A percentile compares a stretch with the other conserved stretches of the same genome.
Conservation (phyloP, 2,329 filamentous ascomycete genomes). For the Neodidymelliopsis sp. region DNA sequence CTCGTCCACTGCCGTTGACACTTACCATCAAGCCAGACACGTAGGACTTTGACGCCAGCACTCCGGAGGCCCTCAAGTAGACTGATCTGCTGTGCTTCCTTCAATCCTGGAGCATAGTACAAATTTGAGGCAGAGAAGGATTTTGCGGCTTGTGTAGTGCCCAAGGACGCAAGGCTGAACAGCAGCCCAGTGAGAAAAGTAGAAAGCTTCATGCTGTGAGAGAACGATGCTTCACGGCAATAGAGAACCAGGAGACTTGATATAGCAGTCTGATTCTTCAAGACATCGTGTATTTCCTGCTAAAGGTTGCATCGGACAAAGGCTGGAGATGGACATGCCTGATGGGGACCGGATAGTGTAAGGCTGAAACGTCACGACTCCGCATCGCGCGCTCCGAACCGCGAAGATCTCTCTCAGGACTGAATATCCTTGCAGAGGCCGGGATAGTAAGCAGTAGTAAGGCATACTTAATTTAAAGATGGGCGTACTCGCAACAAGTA, state of each 20-base stretch:
- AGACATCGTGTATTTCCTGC: neutral
- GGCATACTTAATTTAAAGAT: neutral
- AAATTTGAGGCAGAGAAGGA: conserved; percentile 16
- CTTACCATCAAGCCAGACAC: conserved; percentile 18
- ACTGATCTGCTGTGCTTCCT: conserved; percentile 4
- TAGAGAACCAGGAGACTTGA: neutral
- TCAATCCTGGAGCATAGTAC: conserved; percentile 16
- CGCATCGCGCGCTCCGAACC: conserved; percentile 18
- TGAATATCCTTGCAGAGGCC: neutral
- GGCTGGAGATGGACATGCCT: conserved; percentile 9
- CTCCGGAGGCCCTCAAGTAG: conserved; percentile 12
- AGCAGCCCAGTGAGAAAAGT: conserved; percentile 2
- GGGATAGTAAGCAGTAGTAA: neutral
- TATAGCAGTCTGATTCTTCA: neutral
- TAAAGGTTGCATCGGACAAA: neutral
- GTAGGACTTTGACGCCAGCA: conserved; percentile 15
- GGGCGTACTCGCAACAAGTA: no score
- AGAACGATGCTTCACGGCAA: neutral
- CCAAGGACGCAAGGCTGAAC: conserved; percentile 4
- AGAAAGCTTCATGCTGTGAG: conserved; percentile 5
- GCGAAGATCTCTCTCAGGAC: neutral
- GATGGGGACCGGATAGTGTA: conserved; percentile 5
- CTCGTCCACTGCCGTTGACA: no score
- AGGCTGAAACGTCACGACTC: conserved; percentile 17
- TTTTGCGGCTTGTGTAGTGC: conserved; percentile 6